These are phyloP conservation scores for Hypsizygus ulmarius DNA, from an alignment of 1,284 basidiomycete genomes.

Conservation along the genomic window DNA sequence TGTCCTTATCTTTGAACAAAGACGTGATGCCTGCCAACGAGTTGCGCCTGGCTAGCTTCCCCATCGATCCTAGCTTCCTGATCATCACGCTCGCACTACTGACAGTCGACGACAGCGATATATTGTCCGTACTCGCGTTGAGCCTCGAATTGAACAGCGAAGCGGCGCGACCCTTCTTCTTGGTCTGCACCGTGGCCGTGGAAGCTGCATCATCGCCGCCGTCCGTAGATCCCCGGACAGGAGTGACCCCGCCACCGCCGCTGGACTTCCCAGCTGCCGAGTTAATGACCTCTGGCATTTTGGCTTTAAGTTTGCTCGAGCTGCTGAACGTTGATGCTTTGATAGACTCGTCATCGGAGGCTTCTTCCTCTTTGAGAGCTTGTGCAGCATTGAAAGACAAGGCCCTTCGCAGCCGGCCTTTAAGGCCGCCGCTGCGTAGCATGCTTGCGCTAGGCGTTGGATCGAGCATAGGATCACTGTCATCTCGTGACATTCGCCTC, in stretches of 20 bases:
- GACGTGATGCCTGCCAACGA: constrained; percentile 92
- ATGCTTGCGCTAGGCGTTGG: constrained; percentile 43
- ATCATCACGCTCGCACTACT: constrained; percentile 97
- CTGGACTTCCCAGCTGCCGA: constrained; percentile 22
- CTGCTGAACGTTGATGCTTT: constrained; percentile 36
- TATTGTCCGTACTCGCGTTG: constrained; percentile 96
- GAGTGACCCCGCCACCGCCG: constrained; percentile 20
- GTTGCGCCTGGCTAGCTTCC: constrained; percentile 88
- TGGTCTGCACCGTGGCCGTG: constrained; percentile 55
- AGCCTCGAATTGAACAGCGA: constrained; percentile 86
- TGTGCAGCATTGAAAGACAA: constrained; percentile 64
- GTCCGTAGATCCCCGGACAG: constrained; percentile 20
- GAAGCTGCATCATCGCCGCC: constrained; percentile 39
- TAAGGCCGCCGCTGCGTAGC: constrained; percentile 65
- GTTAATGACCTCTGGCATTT: constrained; percentile 24
- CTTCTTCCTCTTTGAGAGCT: constrained; percentile 59
- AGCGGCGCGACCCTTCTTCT: constrained; percentile 68
- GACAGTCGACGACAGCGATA: constrained; percentile 95
- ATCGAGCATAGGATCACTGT: constrained; percentile 60
- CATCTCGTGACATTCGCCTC: constrained; percentile 75
- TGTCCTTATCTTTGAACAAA: constrained; percentile 89
- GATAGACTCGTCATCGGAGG: constrained; percentile 45
- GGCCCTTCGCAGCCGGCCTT: constrained; percentile 73
- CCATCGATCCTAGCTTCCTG: constrained; percentile 91
- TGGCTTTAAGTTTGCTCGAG: constrained; percentile 30